Evolutionary conservation across 192 early-diverging fungal species (phyloP), one percentile per base, ranked within the genome.

Genomic region (Coemansia sp.): DNA sequence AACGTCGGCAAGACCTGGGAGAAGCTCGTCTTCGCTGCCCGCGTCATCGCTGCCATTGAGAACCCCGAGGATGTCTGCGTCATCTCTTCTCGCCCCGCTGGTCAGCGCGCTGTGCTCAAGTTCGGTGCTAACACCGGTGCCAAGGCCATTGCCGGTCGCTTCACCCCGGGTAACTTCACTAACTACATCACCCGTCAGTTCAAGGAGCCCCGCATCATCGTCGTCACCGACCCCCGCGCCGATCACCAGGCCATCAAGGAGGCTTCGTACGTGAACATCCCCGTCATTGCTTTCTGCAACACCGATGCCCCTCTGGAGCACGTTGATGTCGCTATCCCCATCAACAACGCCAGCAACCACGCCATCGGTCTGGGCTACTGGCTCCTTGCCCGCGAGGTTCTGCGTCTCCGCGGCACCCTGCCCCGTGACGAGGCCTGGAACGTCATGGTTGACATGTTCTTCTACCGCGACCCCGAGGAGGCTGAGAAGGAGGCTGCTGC

Each of bases 371-470:
- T 98, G 60, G 92, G 90, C 74, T 94, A 92, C 89, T 99, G 93
- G 92, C 84, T 99, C 68, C 87, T 99, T 73, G 95, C 96, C 68
- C 92, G 98, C 83, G 96, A 98, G 88, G 94, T 99, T 66, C 93
- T 98, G 85, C 92, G 98, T 72, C 91, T 99, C 76, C 91, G 96
- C 80, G 96, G 95, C 74, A 87, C 90, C 77, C 87, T 99, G 75
- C 68, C 91, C 72, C 91, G 95, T 81, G 77, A 86, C 72, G 77
- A 86, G 67, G 84, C 87, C 65, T 99, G 98, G 98, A 86, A 93
- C 64, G 85, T 99, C 75, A 99, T 99, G 96, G 93, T 94, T 70
- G 98, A 99, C 85, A 96, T 99, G 98, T 99, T 98, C 98, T 98
- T 99, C 92, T 99, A 90, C 91, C 93, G 98, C 77, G 96, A 98